Percentiles rank a stretch among this genome's conserved stretches.
Conservation (phyloP, 108 stramenopile genomes). For the Mayamaea pseudoterrestris region DNA sequence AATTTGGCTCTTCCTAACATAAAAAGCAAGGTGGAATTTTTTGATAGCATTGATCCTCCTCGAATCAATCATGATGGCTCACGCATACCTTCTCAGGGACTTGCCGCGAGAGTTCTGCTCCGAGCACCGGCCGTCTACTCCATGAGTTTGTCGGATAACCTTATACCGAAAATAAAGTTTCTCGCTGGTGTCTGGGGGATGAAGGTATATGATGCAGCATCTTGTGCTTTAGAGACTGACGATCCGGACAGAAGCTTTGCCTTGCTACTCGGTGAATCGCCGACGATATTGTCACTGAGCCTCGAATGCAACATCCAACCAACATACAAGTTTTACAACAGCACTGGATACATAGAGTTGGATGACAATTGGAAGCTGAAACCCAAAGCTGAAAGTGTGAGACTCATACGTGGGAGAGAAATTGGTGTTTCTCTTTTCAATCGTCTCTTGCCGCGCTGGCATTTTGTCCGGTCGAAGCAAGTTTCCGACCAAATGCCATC, state of each 20-base stretch:
- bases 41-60: constrained; percentile 34
- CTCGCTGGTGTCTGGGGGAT: constrained; percentile 45
- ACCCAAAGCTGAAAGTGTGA: neutral
- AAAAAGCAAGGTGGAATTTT: constrained; percentile 40
- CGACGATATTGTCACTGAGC: constrained; percentile 60
- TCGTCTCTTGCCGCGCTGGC: constrained; percentile 75
- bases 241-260: neutral
- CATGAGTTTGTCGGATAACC: constrained; percentile 48
- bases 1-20: constrained; percentile 47
- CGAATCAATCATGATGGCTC: constrained; percentile 4
- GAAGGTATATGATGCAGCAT: neutral
- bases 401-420: constrained; percentile 61
- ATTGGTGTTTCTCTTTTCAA: constrained; percentile 71
- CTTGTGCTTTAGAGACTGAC: neutral
- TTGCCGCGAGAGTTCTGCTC: constrained; percentile 30
- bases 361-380: constrained; percentile 26
- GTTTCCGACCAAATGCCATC: constrained; percentile 4
- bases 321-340: constrained; percentile 63
- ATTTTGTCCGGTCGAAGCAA: constrained; percentile 20
- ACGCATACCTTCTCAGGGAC: too few relatives aligned
- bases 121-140: constrained; percentile 49
- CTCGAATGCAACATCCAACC: constrained; percentile 61
- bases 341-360: constrained; percentile 59
- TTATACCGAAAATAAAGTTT: constrained; percentile 50
- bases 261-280: constrained; percentile 35